Conservation (phyloP, 257 asterid genomes). For the Verbena officinalis region DNA sequence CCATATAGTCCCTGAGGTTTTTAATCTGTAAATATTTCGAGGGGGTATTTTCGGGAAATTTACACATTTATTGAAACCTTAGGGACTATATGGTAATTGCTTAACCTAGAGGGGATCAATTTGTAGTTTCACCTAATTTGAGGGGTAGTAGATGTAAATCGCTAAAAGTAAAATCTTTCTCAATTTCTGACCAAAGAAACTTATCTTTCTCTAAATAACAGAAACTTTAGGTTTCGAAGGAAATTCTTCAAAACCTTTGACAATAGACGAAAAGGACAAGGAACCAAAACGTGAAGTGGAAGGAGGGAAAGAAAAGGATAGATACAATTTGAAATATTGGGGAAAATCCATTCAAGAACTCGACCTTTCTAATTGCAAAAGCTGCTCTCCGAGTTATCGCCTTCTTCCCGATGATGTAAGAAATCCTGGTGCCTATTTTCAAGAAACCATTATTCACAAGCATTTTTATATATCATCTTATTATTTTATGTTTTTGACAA, state of each 20-base stretch:
- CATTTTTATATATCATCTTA: background rate
- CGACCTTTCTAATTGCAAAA: constrained; percentile 79
- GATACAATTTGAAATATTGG: constrained; percentile 74
- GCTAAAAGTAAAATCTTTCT: constrained; percentile 3
- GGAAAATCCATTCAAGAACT: constrained; percentile 97
- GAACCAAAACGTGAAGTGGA: constrained; percentile 78
- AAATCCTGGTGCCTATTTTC: constrained; percentile 22
- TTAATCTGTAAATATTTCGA: no score
- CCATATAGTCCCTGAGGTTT: no score
- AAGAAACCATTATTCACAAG: constrained; percentile 13
- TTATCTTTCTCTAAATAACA: constrained; percentile 36
- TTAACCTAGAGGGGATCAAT: no score
- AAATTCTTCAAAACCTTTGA: constrained; percentile 59
- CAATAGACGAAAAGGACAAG: constrained; percentile 73
- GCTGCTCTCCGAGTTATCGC: constrained; percentile 93
- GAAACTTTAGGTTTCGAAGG: constrained; percentile 77
- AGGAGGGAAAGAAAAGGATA: constrained; percentile 78
- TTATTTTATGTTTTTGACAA: background rate
- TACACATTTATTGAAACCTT: no score
- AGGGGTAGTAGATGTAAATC: no score
- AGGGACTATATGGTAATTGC: no score
- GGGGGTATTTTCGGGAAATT: no score
- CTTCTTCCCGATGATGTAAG: constrained; percentile 96
- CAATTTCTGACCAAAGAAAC: constrained; percentile 26
- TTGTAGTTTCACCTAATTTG: no score